Percentiles rank a stretch among this genome's conserved stretches.
Evolutionary conservation across 2,329 filamentous ascomycete species (phyloP).

Genomic region (Cercospora sp.): DNA sequence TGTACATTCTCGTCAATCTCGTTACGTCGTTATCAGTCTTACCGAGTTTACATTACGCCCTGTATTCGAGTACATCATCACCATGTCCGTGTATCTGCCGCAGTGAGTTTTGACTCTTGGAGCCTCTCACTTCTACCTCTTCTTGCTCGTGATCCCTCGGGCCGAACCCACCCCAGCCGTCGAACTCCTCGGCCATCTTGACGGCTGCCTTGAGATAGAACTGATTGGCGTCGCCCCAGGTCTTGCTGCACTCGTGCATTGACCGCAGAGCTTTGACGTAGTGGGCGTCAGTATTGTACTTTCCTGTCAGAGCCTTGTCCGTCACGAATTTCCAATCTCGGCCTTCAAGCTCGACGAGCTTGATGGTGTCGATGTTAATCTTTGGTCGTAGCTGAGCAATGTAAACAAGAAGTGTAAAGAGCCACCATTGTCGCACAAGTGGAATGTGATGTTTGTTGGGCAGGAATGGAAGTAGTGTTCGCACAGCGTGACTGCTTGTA

Average conservation of each 20-base stretch:
- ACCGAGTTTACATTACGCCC: neutral
- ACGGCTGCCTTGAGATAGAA: constrained; percentile 69
- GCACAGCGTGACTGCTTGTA: constrained; percentile 82
- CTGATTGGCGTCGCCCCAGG: constrained; percentile 70
- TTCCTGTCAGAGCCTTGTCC: constrained; percentile 67
- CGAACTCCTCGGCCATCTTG: constrained; percentile 71
- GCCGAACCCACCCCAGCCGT: constrained; percentile 62
- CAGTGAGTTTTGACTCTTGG: neutral
- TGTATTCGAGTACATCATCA: neutral
- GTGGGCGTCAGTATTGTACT: constrained; percentile 72
- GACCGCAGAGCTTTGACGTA: constrained; percentile 80
- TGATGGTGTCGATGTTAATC: constrained; percentile 67
- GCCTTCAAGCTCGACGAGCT: constrained; percentile 59
- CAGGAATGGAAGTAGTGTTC: constrained; percentile 78
- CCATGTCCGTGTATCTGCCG: neutral
- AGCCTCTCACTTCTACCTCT: constrained; percentile 8
- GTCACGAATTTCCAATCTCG: constrained; percentile 77
- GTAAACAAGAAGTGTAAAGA: constrained; percentile 77
- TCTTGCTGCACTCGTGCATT: constrained; percentile 71
- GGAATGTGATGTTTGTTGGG: constrained; percentile 70
- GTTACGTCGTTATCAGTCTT: neutral
- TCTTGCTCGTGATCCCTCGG: constrained; percentile 27
- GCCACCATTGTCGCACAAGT: constrained; percentile 85
- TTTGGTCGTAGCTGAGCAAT: constrained; percentile 71
- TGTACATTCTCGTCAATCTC: constrained; percentile 1